Percentiles rank a stretch among this genome's conserved stretches.
These are phyloP conservation scores for Citeromyces matritensis DNA, from an alignment of 805 yeast species.

Conservation along the genomic window DNA sequence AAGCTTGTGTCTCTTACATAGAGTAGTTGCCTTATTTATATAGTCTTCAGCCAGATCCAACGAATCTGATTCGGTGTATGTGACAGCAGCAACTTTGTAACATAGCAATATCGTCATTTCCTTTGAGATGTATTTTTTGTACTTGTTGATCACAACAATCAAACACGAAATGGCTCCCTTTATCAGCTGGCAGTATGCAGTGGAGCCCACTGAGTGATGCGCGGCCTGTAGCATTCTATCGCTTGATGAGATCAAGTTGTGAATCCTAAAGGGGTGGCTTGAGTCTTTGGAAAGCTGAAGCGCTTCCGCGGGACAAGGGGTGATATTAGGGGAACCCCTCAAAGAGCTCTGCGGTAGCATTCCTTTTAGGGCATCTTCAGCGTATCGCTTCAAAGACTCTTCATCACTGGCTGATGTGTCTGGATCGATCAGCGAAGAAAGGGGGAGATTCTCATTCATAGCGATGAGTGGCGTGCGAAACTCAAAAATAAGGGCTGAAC, in stretches of 20 bases:
- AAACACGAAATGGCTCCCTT: slow-evolving; percentile 21
- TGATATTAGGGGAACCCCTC: too few relatives aligned
- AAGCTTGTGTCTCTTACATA: slow-evolving; percentile 15
- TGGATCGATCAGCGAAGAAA: too few relatives aligned
- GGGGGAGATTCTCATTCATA: too few relatives aligned
- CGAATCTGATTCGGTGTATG: slow-evolving; percentile 24
- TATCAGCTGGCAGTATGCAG: slow-evolving; percentile 15
- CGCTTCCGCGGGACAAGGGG: too few relatives aligned
- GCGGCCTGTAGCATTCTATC: slow-evolving; percentile 1
- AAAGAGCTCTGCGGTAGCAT: too few relatives aligned
- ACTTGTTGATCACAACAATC: slow-evolving; percentile 15
- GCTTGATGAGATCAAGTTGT: slow-evolving; percentile 1
- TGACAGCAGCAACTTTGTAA: slow-evolving; percentile 19
- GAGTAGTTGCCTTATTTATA: slow-evolving; percentile 14
- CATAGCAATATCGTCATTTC: slow-evolving; percentile 16
- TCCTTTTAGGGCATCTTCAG: too few relatives aligned
- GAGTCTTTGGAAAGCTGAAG: too few relatives aligned
- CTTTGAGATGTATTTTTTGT: slow-evolving; percentile 14
- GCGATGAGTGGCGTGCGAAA: too few relatives aligned
- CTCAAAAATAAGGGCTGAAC: too few relatives aligned
- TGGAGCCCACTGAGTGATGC: neutral
- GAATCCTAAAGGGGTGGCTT: neutral
- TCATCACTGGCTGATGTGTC: too few relatives aligned
- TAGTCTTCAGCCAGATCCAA: slow-evolving; percentile 23
- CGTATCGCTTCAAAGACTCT: too few relatives aligned